Percentiles rank a stretch among this genome's conserved stretches.
These are phyloP conservation scores for Penicillium sp. DNA, from an alignment of 2,329 filamentous ascomycete species.

Conservation along the genomic window DNA sequence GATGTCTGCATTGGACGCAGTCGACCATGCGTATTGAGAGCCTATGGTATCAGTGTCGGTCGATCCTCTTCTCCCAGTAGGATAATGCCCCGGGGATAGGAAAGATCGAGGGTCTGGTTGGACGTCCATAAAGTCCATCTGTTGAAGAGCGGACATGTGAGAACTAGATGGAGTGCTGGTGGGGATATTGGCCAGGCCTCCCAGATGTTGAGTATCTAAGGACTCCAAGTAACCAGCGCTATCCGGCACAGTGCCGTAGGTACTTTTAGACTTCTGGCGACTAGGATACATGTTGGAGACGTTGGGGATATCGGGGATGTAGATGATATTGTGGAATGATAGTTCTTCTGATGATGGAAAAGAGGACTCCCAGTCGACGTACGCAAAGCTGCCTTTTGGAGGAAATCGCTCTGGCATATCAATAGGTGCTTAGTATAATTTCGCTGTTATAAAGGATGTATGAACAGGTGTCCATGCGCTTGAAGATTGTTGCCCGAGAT, in stretches of 20 bases:
- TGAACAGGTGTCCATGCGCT: background rate
- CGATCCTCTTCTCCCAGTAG: slow-evolving; percentile 16
- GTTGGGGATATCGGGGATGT: background rate
- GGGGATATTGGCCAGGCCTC: slow-evolving; percentile 13
- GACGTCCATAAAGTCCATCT: slow-evolving; percentile 3
- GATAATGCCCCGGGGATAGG: slow-evolving; percentile 16
- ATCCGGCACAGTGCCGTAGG: slow-evolving; percentile 3
- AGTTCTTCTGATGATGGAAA: background rate
- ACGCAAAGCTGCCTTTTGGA: slow-evolving; percentile 6
- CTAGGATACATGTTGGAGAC: slow-evolving; percentile 8
- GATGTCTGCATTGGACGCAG: slow-evolving; percentile 16
- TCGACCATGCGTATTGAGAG: slow-evolving; percentile 25
- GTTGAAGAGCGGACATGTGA: slow-evolving; percentile 8
- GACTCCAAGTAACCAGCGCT: background rate
- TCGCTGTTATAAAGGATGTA: background rate
- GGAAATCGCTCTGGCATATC: slow-evolving; percentile 15
- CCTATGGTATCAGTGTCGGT: slow-evolving; percentile 16
- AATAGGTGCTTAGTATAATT: slow-evolving; percentile 1
- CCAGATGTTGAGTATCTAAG: slow-evolving; percentile 5
- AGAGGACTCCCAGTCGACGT: slow-evolving; percentile 9
- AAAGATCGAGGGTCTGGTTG: slow-evolving; percentile 15
- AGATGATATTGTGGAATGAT: background rate
- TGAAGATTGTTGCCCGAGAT: background rate
- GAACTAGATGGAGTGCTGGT: slow-evolving; percentile 8
- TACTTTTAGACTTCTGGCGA: slow-evolving; percentile 1